Percentiles rank a stretch among this genome's conserved stretches.
These are phyloP conservation scores for Eruca vesicaria DNA, from an alignment of 441 rosid genomes.

Conservation along the genomic window DNA sequence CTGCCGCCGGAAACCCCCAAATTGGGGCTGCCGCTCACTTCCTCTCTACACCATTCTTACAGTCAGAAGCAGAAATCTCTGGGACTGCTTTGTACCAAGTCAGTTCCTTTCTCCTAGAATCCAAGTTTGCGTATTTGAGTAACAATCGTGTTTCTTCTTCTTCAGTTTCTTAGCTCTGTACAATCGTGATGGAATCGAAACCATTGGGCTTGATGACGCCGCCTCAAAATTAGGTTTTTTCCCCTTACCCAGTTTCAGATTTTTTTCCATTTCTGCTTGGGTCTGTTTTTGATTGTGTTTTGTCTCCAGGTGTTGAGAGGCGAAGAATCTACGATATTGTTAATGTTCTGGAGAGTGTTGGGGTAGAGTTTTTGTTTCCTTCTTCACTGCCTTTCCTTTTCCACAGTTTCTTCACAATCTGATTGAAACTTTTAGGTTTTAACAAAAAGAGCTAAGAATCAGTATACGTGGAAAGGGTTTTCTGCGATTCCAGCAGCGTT, in stretches of 20 bases:
- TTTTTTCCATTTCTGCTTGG: neutral
- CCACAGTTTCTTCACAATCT: neutral
- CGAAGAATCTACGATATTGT: conserved; percentile 92
- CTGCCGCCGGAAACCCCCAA: conserved; percentile 17
- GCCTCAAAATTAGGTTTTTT: conserved; percentile 65
- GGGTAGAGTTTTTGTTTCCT: conserved; percentile 51
- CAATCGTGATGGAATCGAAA: conserved; percentile 57
- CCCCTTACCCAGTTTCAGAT: neutral
- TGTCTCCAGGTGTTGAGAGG: conserved; percentile 74
- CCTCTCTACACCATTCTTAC: conserved; percentile 50
- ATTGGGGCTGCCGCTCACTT: conserved; percentile 18
- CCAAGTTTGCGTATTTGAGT: conserved; percentile 8
- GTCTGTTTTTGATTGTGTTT: neutral
- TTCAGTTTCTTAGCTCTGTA: conserved; percentile 75
- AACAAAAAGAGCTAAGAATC: conserved; percentile 73
- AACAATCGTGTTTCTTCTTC: neutral
- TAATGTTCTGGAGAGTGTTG: conserved; percentile 87
- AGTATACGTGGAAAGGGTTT: conserved; percentile 90
- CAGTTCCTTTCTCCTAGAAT: neutral
- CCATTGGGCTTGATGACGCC: conserved; percentile 85
- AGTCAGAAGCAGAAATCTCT: conserved; percentile 88
- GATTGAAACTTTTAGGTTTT: conserved; percentile 55
- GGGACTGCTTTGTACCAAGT: conserved; percentile 88
- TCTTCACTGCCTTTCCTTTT: neutral
- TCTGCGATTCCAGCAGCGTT: conserved; percentile 74